Evolutionary conservation across 768 basidiomycete species (phyloP).

Genomic region (Pisolithus microcarpus): DNA sequence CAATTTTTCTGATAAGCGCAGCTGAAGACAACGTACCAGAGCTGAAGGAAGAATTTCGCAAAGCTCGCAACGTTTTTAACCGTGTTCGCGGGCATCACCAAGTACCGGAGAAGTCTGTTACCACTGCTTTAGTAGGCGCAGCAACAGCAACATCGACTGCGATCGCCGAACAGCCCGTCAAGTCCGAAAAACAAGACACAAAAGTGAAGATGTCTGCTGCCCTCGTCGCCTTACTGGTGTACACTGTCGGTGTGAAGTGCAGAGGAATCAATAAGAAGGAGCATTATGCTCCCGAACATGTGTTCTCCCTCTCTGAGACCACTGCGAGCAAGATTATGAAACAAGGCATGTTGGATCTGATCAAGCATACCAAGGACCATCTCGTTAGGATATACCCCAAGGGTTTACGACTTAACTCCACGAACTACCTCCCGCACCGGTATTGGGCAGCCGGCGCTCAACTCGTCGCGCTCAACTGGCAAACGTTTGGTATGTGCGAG

Average conservation of each 20-base stretch:
- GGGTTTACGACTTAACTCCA: conserved; percentile 71
- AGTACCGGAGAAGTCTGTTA: conserved; percentile 13
- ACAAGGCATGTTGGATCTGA: conserved; percentile 57
- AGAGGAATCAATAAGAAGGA: conserved; percentile 84
- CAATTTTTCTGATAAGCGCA: neutral
- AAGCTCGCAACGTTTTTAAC: conserved; percentile 35
- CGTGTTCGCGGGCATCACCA: conserved; percentile 32
- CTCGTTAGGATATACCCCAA: conserved; percentile 84
- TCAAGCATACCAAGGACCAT: conserved; percentile 82
- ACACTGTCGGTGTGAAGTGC: conserved; percentile 94
- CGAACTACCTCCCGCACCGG: conserved; percentile 82
- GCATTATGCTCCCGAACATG: conserved; percentile 76
- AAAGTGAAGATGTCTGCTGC: conserved; percentile 69
- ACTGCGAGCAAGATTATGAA: conserved; percentile 72
- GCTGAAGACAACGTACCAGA: conserved; percentile 19
- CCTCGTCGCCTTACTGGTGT: conserved; percentile 73
- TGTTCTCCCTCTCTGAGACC: conserved; percentile 89
- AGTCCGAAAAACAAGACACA: conserved; percentile 10
- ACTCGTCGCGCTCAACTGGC: conserved; percentile 94
- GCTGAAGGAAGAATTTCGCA: conserved; percentile 33
- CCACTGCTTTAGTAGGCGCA: conserved; percentile 9
- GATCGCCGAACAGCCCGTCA: conserved; percentile 12
- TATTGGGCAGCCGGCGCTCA: conserved; percentile 90
- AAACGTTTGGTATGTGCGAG: conserved; percentile 71
- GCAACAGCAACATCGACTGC: conserved; percentile 8